These are phyloP conservation scores for Clavispora asparagi DNA, from an alignment of 805 yeast genomes.

Conservation along the genomic window DNA sequence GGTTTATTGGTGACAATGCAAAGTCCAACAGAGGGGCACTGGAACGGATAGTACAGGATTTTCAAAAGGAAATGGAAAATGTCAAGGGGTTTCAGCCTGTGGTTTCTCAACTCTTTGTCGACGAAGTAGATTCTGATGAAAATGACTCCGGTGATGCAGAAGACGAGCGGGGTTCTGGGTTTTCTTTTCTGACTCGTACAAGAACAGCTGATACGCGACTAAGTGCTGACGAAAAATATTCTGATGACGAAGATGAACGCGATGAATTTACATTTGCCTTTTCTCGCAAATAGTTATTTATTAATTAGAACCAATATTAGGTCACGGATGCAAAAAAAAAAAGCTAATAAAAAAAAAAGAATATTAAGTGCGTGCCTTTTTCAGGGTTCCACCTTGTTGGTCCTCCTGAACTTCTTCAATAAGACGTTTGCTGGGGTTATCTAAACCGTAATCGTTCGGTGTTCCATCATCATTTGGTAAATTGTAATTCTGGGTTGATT, in stretches of 20 bases:
- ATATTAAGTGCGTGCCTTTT: not conserved
- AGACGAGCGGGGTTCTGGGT: not conserved
- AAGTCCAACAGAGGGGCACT: not conserved
- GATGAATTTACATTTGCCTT: constrained; percentile 11
- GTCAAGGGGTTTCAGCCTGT: constrained; percentile 14
- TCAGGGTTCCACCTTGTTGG: not conserved
- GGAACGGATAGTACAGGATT: constrained; percentile 3
- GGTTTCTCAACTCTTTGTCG: constrained; percentile 10
- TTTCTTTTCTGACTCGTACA: not conserved
- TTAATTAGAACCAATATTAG: not conserved
- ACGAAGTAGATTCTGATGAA: constrained; percentile 4
- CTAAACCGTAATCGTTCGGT: not conserved
- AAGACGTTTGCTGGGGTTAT: not conserved
- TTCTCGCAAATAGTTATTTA: constrained; percentile 5
- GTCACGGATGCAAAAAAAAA: not conserved
- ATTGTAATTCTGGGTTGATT: not conserved
- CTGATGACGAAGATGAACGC: constrained; percentile 5
- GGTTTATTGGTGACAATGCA: constrained; percentile 2
- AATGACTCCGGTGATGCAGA: constrained; percentile 1
- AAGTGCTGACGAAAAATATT: not conserved
- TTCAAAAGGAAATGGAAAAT: constrained; percentile 10
- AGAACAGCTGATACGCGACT: not conserved
- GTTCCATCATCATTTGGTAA: not conserved
- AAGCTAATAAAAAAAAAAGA: not conserved
- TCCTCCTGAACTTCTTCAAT: constrained; percentile 11